These are phyloP conservation scores for Nannochloropsis gaditana DNA, from an alignment of 108 stramenopile species.

Conservation along the genomic window DNA sequence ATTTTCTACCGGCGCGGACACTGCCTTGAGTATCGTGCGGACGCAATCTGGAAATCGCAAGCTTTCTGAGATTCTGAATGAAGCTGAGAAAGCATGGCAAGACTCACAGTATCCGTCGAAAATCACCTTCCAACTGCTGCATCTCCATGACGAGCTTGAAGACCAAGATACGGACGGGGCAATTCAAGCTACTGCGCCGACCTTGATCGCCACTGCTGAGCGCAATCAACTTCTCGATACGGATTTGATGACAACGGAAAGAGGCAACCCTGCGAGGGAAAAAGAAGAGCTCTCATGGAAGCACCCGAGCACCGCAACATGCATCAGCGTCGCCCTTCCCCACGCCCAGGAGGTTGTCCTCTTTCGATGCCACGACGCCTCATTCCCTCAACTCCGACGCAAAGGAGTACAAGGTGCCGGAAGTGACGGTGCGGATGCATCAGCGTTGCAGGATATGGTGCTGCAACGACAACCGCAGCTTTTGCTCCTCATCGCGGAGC, in stretches of 20 bases:
- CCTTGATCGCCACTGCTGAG: background rate
- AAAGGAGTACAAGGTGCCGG: background rate
- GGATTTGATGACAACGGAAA: background rate
- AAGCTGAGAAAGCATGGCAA: slow-evolving; percentile 5
- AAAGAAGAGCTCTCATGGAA: background rate
- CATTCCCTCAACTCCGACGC: background rate
- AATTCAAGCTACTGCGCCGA: background rate
- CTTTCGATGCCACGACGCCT: background rate
- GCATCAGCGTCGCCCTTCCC: background rate
- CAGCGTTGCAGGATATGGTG: background rate
- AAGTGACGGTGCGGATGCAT: background rate
- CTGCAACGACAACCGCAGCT: background rate
- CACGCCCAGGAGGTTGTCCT: background rate
- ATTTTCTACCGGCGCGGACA: background rate
- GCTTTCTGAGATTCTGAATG: background rate
- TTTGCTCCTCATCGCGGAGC: background rate
- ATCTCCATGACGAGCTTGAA: slow-evolving; percentile 10
- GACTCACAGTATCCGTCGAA: background rate
- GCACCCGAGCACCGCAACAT: background rate
- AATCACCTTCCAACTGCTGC: background rate
- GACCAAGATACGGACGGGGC: background rate
- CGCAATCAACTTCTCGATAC: background rate
- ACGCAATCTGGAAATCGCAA: background rate
- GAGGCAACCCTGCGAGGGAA: background rate
- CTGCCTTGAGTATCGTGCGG: background rate